Evolutionary conservation across 108 stramenopile genomes (phyloP).

Genomic region (Fragilaria crotonensis): DNA sequence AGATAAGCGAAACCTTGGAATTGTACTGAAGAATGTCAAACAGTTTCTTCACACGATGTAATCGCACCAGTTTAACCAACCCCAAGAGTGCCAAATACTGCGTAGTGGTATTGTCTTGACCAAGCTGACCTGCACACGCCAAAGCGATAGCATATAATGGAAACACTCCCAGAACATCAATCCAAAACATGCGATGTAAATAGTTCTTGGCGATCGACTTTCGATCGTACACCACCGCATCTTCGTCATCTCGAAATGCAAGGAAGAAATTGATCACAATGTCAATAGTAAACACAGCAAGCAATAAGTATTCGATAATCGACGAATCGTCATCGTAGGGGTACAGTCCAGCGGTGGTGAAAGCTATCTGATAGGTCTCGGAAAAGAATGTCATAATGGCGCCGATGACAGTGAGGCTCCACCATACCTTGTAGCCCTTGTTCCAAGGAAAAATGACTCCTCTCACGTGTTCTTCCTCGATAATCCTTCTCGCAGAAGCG

Average conservation of each 20-base stretch:
- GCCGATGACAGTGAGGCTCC: conserved; percentile 32
- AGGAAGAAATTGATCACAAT: conserved; percentile 48
- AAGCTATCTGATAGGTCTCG: conserved; percentile 41
- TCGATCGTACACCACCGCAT: conserved; percentile 21
- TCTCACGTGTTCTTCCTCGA: not conserved
- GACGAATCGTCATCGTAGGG: conserved; percentile 21
- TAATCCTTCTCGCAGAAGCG: not conserved
- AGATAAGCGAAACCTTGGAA: conserved; percentile 31
- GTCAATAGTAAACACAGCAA: conserved; percentile 36
- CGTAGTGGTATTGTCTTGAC: conserved; percentile 4
- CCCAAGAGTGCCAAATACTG: conserved; percentile 27
- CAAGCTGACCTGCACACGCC: conserved; percentile 26
- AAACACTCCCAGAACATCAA: conserved; percentile 50
- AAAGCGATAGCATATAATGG: conserved; percentile 39
- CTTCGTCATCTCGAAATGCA: conserved; percentile 35
- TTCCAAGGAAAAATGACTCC: conserved; percentile 33
- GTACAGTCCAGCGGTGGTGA: conserved; percentile 19
- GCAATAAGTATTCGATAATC: conserved; percentile 31
- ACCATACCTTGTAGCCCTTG: conserved; percentile 36
- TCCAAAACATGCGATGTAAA: conserved; percentile 33
- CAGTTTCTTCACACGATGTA: conserved; percentile 41
- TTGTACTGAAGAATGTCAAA: conserved; percentile 40
- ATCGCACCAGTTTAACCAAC: conserved; percentile 34
- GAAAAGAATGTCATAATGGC: conserved; percentile 46
- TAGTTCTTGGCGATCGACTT: conserved; percentile 35